Base-by-base conservation (phyloP, 768 basidiomycete species). In the Amanita rimosa region DNA sequence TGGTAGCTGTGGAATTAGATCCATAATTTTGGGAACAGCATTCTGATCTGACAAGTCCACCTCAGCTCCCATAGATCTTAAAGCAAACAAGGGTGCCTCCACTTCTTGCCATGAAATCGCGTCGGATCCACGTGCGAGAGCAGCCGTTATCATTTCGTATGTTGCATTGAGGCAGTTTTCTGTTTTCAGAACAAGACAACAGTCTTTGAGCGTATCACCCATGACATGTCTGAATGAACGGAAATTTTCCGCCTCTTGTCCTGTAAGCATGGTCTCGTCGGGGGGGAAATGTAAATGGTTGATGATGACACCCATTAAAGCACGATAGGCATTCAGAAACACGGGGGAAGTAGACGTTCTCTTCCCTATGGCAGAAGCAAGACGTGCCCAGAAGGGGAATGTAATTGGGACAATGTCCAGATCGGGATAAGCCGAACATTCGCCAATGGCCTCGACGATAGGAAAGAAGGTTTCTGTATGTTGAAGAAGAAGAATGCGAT, bases 131-230 rank as follows among this genome's bases (percentile, higher is more conserved):
- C 77, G 78, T 19, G 81, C 71, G 45, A 98, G 73, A 2, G 87
- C 89, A 6, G 67, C 61, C 26, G 79, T 80, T 53, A 98, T 85
- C 60, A 88, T 74, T 52, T 87, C 81, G 65, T 89, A 89, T 2
- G 93, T 76, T 2, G 84, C 74, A 46, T 83, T 64, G 37, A 99
- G 72, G 60, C 96, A 98, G 2, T 74, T 74, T 44, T 91, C 84
- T 2, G 94, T 77, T 38, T 92, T 87, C 39, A 99, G 75, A 41
- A 99, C 92, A 54, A 83, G 78, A 65, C 96, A 99, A 61, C 96
- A 98, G 61, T 99, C 96, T 66, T 99, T 99, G 54, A 99, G 75
- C 3, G 96, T 98, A 62, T 99, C 94, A 34, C 96, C 96, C 89
- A 99, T 98, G 52, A 93, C 82, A 69, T 99, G 96, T 42, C 96